A percentile compares a stretch with the other conserved stretches of the same genome.
Conservation (phyloP, 139 green algal genomes). For the Micractinium sp. region DNA sequence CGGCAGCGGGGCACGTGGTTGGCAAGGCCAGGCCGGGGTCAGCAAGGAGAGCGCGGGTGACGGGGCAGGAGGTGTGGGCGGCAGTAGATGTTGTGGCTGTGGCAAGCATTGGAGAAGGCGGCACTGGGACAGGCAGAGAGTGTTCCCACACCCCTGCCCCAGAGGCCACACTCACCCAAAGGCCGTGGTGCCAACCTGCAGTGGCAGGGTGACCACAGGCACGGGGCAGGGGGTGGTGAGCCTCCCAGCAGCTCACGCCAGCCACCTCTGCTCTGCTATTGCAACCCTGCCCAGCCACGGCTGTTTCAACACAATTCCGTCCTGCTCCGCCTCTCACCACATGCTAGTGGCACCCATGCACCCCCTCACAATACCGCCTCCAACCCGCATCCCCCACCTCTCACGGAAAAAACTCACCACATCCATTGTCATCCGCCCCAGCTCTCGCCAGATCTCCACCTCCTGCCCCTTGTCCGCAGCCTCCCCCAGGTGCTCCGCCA, state of each 20-base stretch:
- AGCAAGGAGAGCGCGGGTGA: neutral
- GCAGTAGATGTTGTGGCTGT: too few species aligned
- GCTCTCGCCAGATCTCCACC: neutral
- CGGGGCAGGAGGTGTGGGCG: too few species aligned
- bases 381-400: too few species aligned
- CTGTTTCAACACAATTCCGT: too few species aligned
- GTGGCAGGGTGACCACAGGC: neutral
- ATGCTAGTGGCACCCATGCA: neutral
- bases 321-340: neutral
- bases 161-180: neutral
- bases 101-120: too few species aligned
- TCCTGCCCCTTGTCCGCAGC: neutral
- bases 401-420: neutral
- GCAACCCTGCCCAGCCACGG: neutral
- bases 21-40: too few species aligned
- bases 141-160: neutral
- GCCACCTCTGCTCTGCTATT: neutral
- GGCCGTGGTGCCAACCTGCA: neutral
- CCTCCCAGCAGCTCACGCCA: neutral
- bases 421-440: conserved; percentile 3
- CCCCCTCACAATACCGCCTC: too few species aligned
- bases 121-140: neutral
- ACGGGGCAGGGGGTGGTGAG: neutral
- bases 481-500: neutral
- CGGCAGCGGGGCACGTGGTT: too few species aligned